These are phyloP conservation scores for Zopfia rhizophila DNA, from an alignment of 2,329 filamentous ascomycete species.

Conservation along the genomic window DNA sequence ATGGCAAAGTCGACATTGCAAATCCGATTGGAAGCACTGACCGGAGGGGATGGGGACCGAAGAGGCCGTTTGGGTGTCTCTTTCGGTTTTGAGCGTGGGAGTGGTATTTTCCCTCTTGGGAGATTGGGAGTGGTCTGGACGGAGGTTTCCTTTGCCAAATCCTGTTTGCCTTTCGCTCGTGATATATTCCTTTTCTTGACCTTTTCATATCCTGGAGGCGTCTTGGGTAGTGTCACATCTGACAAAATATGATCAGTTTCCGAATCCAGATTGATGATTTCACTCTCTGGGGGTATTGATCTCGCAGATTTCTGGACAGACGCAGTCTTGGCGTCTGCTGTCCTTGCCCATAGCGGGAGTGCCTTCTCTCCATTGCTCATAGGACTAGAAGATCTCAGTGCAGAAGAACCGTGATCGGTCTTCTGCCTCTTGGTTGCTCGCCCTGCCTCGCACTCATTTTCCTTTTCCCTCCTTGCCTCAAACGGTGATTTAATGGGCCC, in stretches of 20 bases:
- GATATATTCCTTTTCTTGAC: constrained; percentile 10
- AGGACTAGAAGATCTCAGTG: not conserved
- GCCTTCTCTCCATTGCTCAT: constrained; percentile 11
- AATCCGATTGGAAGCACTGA: constrained; percentile 50
- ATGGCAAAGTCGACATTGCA: constrained; percentile 43
- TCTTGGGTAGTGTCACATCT: constrained; percentile 36
- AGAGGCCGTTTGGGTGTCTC: constrained; percentile 36
- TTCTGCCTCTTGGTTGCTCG: constrained; percentile 54
- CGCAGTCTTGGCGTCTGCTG: constrained; percentile 31
- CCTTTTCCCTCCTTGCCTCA: constrained; percentile 59
- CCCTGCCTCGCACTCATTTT: constrained; percentile 39
- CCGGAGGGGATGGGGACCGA: constrained; percentile 49
- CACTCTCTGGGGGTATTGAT: constrained; percentile 34
- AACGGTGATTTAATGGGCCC: constrained; percentile 72
- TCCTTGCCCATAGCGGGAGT: constrained; percentile 34
- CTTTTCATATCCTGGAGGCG: constrained; percentile 22
- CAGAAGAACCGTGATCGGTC: constrained; percentile 20
- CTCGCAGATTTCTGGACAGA: constrained; percentile 25
- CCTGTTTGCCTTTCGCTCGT: constrained; percentile 9
- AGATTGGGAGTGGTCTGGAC: constrained; percentile 31
- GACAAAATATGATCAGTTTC: constrained; percentile 41
- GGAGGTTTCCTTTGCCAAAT: constrained; percentile 6
- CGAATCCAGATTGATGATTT: constrained; percentile 50
- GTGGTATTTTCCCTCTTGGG: constrained; percentile 36
- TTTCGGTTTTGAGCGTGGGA: constrained; percentile 33